These are phyloP conservation scores for Fragaria ananassa DNA, from an alignment of 306 rosid genomes.

Conservation along the genomic window DNA sequence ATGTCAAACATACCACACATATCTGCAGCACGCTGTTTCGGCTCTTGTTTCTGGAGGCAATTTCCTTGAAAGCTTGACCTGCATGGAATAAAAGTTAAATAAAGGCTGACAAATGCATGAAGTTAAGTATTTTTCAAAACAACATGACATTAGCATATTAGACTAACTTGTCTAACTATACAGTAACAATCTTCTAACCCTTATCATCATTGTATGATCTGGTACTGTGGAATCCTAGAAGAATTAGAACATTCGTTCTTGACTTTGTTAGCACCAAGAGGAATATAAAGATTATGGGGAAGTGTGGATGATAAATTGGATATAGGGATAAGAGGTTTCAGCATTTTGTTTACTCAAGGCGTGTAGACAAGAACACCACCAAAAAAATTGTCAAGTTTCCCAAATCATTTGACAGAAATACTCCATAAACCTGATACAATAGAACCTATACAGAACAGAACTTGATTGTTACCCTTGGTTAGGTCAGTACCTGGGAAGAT, in stretches of 20 bases:
- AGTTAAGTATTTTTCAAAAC: neutral
- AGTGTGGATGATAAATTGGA: neutral
- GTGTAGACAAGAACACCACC: neutral
- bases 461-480: conserved; percentile 10
- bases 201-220: neutral
- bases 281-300: neutral
- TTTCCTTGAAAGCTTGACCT: conserved; percentile 90
- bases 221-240: neutral
- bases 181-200: neutral
- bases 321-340: neutral
- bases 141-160: neutral
- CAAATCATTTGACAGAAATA: neutral
- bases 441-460: neutral
- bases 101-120: conserved; percentile 25
- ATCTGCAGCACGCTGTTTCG: conserved; percentile 59
- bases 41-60: conserved; percentile 62
- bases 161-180: neutral
- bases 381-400: neutral
- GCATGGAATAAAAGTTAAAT: conserved; percentile 28
- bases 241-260: neutral
- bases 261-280: neutral
- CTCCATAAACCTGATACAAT: neutral
- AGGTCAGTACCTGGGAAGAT: conserved; percentile 70
- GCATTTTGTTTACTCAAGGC: neutral
- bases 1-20: conserved; percentile 61